A percentile compares a stretch with the other conserved stretches of the same genome.
Evolutionary conservation across 2,329 filamentous ascomycete species (phyloP).

Genomic region (Alternaria arborescens): DNA sequence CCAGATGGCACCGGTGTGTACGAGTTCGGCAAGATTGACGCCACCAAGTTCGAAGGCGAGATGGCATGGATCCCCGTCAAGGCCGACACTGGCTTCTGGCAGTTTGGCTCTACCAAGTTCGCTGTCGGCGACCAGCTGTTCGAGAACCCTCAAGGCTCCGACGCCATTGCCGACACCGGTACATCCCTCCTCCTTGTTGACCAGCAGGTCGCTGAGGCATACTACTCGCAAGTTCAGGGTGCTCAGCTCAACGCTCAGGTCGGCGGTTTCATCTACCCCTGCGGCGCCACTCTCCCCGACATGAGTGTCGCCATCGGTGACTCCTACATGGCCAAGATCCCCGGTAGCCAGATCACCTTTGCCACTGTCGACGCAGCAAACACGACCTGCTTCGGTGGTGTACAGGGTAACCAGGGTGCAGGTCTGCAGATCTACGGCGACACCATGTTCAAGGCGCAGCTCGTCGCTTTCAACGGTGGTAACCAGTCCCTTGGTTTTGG

Average conservation of each 20-base stretch:
- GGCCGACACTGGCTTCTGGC: constrained; percentile 72
- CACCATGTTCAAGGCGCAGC: constrained; percentile 66
- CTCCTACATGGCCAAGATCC: constrained; percentile 64
- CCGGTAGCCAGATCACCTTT: constrained; percentile 56
- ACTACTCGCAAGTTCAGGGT: constrained; percentile 55
- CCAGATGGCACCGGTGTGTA: constrained; percentile 69
- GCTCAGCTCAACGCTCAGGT: constrained; percentile 47
- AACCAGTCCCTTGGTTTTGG: constrained; percentile 64
- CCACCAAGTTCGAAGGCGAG: constrained; percentile 67
- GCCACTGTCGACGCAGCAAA: constrained; percentile 50
- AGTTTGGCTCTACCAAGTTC: constrained; percentile 67
- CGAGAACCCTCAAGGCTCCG: constrained; percentile 59
- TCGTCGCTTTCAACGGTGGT: constrained; percentile 67
- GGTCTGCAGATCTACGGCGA: constrained; percentile 71
- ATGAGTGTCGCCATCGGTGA: constrained; percentile 65
- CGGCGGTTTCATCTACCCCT: constrained; percentile 57
- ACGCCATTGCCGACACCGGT: constrained; percentile 62
- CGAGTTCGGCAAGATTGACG: constrained; percentile 77
- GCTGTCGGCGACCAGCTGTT: constrained; percentile 64
- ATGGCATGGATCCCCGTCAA: constrained; percentile 71
- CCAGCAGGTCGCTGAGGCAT: constrained; percentile 58
- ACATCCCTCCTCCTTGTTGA: constrained; percentile 71
- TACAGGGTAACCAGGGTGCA: constrained; percentile 65
- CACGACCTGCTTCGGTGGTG: constrained; percentile 71
- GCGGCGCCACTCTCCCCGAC: constrained; percentile 52